These are phyloP conservation scores for Suillus spraguei DNA, from an alignment of 768 basidiomycete genomes.

Conservation along the genomic window DNA sequence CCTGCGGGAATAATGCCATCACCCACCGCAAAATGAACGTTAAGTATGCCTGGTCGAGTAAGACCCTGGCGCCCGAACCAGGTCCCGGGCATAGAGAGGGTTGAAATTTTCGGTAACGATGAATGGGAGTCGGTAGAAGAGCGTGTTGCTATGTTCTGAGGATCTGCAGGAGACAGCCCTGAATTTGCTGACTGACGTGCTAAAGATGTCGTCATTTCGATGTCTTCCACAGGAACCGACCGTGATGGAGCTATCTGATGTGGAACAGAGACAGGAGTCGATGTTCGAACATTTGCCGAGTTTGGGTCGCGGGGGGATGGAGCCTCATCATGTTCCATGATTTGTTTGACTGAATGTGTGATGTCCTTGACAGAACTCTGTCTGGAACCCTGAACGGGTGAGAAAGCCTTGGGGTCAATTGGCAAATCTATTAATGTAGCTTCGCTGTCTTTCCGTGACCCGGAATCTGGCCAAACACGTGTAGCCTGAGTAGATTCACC, in stretches of 20 bases:
- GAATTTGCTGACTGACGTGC: not conserved
- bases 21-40: constrained; percentile 25
- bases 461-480: constrained; percentile 21
- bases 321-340: not conserved
- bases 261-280: not conserved
- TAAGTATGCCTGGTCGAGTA: constrained; percentile 22
- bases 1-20: constrained; percentile 23
- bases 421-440: constrained; percentile 25
- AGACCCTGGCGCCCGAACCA: constrained; percentile 30
- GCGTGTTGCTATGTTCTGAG: not conserved
- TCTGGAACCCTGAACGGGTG: not conserved
- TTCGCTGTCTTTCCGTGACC: constrained; percentile 28
- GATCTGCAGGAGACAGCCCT: too few species aligned
- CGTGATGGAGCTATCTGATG: not conserved
- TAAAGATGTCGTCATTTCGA: not conserved
- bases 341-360: not conserved
- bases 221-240: not conserved
- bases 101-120: not conserved
- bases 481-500: constrained; percentile 19
- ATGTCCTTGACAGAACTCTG: not conserved
- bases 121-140: not conserved
- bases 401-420: not conserved
- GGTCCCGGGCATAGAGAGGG: constrained; percentile 22
- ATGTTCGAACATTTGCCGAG: not conserved
- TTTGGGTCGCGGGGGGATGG: too few species aligned